Evolutionary conservation across 306 rosid species (phyloP).

Genomic region (Vicia villosa): DNA sequence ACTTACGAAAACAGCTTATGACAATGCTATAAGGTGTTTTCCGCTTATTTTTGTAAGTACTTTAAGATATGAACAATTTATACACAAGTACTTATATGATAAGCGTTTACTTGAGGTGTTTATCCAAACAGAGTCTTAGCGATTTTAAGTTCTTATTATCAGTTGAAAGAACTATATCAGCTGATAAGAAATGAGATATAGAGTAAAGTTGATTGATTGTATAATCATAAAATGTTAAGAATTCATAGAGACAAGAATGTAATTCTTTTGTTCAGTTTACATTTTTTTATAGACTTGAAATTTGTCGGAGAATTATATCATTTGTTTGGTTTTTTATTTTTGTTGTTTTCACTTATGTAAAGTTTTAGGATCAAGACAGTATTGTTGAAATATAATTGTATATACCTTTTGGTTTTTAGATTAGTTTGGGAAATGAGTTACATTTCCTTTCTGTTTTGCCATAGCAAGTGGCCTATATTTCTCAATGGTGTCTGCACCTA

Average conservation of each 20-base stretch:
- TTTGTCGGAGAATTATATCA: slow-evolving; percentile 40
- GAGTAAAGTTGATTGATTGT: slow-evolving; percentile 41
- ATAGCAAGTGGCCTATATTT: too few relatives aligned
- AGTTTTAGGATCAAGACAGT: too few relatives aligned
- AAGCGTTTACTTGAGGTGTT: background rate
- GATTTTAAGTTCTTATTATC: slow-evolving; percentile 36
- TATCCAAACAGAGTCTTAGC: background rate
- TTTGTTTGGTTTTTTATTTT: slow-evolving; percentile 22
- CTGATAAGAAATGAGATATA: slow-evolving; percentile 35
- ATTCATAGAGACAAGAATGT: slow-evolving; percentile 37
- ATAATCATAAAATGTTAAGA: slow-evolving; percentile 42
- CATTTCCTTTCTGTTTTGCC: too few relatives aligned
- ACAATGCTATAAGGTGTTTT: background rate
- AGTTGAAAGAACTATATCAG: slow-evolving; percentile 40
- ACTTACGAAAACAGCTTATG: background rate
- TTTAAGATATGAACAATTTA: too few relatives aligned
- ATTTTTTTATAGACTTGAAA: slow-evolving; percentile 37
- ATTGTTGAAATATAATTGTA: too few relatives aligned
- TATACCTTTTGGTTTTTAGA: too few relatives aligned
- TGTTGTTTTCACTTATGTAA: too few relatives aligned
- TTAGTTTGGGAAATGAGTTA: too few relatives aligned
- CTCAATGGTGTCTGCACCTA: too few relatives aligned
- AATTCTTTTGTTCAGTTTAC: slow-evolving; percentile 18
- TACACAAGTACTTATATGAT: background rate
- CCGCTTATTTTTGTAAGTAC: too few relatives aligned